Base-by-base conservation (phyloP, 495 filamentous ascomycete genomes). In the Aspergillus mulundensis region DNA sequence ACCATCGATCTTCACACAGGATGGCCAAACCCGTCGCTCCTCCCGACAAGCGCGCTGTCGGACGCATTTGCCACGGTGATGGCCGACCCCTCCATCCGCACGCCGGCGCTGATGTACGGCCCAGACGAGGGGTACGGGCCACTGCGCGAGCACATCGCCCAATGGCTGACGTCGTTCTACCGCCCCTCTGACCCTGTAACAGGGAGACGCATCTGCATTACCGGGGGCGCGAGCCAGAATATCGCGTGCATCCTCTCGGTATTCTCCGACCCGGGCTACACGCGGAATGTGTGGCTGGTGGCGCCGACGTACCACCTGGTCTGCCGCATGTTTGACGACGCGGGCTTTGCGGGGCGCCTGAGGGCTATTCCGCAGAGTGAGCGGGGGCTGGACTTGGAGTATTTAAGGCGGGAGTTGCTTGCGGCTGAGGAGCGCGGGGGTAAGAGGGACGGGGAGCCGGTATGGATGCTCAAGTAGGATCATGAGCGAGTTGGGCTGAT, bases 221-320 rank as follows among this genome's bases (percentile, higher is more conserved):
- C 91, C 0, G 86, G 89, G 30, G 92, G 84, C 14, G 92, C 92
- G 2, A 84, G 78, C 48, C 89, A 93, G 69, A 88, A 83, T 62
- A 70, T 96, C 7, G 87, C 85, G 1, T 84, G 79, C 58, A 69
- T 91, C 3, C 72, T 97, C 24, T 79, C 84, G 62, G 82, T 84
- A 16, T 95, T 87, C 57, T 87, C 90, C 0, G 91, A 95, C 63
- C 88, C 90, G 0, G 66, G 74, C 2, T 88, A 86, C 62, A 96
- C 91, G 15, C 76, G 81, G 40, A 81, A 78, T 61, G 81, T 95
- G 20, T 96, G 90, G 86, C 75, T 88, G 69, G 84, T 90, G 0
- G 82, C 85, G 39, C 92, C 92, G 28, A 85, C 86, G 18, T 97
- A 95, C 62, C 87, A 85, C 64, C 75, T 94, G 10, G 90, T 86